phyloP scores from a whole-genome alignment of 2,329 filamentous ascomycete genomes.

The Harringtonia lauricola region DNA sequence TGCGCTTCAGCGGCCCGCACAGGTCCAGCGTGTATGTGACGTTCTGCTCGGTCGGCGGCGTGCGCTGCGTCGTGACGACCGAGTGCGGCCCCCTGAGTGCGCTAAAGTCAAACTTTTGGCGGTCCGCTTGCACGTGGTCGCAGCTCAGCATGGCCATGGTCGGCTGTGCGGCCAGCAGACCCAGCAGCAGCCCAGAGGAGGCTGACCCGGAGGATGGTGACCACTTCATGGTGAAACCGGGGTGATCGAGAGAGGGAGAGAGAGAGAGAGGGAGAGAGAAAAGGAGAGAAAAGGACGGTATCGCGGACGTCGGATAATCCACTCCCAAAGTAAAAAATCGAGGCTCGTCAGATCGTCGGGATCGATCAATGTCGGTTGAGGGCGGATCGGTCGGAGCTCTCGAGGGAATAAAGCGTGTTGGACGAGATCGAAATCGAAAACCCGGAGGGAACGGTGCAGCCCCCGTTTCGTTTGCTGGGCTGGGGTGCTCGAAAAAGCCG shows the following conservation, averaged over 20 bases:
- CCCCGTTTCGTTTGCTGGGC: too few relatives aligned
- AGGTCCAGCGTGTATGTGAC: constrained; percentile 76
- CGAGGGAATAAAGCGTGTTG: too few relatives aligned
- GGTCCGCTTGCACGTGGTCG: constrained; percentile 46
- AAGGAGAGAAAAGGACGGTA: neutral
- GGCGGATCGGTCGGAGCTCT: too few relatives aligned
- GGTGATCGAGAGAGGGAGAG: neutral
- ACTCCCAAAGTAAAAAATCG: neutral
- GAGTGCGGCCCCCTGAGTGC: constrained; percentile 56
- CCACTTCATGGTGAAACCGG: neutral
- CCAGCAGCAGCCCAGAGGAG: constrained; percentile 4
- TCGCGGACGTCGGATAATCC: too few relatives aligned
- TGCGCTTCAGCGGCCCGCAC: constrained; percentile 55
- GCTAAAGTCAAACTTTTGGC: constrained; percentile 51
- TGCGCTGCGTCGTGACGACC: constrained; percentile 47
- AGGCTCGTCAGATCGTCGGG: neutral
- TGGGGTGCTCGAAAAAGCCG: too few relatives aligned
- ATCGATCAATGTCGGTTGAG: too few relatives aligned
- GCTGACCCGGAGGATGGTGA: neutral
- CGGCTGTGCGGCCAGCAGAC: constrained; percentile 6
- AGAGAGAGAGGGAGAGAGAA: neutral
- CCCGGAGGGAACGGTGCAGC: too few relatives aligned
- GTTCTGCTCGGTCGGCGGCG: constrained; percentile 48
- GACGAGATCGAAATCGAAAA: too few relatives aligned
- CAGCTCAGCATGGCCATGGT: constrained; percentile 45